Base-by-base conservation (phyloP, 2,329 filamentous ascomycete genomes). In the Aspergillus novofumigatus region DNA sequence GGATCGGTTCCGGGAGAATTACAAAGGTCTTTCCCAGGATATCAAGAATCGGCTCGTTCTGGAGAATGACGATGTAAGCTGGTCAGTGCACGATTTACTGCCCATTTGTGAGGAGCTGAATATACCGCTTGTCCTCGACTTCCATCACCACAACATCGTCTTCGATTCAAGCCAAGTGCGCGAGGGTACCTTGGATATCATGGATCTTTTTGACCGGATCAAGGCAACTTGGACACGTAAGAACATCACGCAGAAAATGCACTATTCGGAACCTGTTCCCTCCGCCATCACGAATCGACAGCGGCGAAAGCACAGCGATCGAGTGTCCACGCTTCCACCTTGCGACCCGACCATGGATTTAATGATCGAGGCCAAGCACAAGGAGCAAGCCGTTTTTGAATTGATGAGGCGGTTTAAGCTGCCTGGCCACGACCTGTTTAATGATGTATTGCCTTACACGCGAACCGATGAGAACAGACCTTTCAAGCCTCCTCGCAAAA, bases 341-440 rank as follows among this genome's bases (percentile, higher is more conserved):
- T 97, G 93, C 66, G 81, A 86, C 3, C 78, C 84, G 1, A 86
- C 89, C 32, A 94, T 95, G 88, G 93, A 97, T 69, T 80, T 97
- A n/a, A 97, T 97, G 93, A 97, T 97, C 59, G 93, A 97, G 76
- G 93, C 93, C 50, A 97, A 97, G 72, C 93, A 97, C 69, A 97
- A 97, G 74, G 93, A 97, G 71, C 93, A 97, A 73, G 92, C 93
- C 0, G 91, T 97, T 0, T 96, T 97, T 66, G 91, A 96, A 62
- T 81, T 97, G 20, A 97, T 97, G 92, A 83, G 89, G 23, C 92
- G 81, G 0, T 96, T 92, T 72, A 92, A 88, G 66, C 80, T 97
- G 0, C 90, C 92, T 0, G 92, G 92, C 0, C 90, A 86, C 75
- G 81, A 94, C 21, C 82, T 75, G 0, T 86, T 95, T 69, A 89